These are phyloP conservation scores for Cornus suecica DNA, from an alignment of 148 eudicot species.

Conservation along the genomic window DNA sequence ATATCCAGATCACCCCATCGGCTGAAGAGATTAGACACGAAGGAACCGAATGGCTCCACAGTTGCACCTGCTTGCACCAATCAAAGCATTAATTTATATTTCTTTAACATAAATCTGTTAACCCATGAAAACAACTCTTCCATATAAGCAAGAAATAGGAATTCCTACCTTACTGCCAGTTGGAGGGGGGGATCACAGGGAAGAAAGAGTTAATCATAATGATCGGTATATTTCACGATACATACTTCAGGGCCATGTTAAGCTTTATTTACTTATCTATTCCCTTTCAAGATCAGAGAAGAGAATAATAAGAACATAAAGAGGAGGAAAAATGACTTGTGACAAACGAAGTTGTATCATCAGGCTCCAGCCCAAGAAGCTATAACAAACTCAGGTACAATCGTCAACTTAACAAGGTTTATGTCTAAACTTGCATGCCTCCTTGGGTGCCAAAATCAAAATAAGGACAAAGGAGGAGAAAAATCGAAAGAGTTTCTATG, in stretches of 20 bases:
- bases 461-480: neutral
- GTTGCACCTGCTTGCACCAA: conserved; percentile 71
- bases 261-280: neutral
- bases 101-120: neutral
- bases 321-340: neutral
- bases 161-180: too few species aligned
- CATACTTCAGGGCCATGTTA: neutral
- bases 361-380: neutral
- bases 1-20: conserved; percentile 94
- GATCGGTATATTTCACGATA: neutral
- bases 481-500: neutral
- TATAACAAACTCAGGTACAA: neutral
- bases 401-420: neutral
- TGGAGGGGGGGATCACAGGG: too few species aligned
- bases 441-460: too few species aligned
- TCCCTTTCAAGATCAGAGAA: neutral
- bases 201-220: neutral
- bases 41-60: conserved; percentile 97
- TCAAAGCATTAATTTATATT: conserved; percentile 8
- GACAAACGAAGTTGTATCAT: neutral
- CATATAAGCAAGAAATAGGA: neutral
- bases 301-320: neutral
- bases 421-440: neutral
- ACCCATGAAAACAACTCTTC: neutral
- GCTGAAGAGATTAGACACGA: conserved; percentile 81